A percentile compares a stretch with the other conserved stretches of the same genome.
Conservation (phyloP, 331 rosid genomes). For the Stylosanthes scabra region DNA sequence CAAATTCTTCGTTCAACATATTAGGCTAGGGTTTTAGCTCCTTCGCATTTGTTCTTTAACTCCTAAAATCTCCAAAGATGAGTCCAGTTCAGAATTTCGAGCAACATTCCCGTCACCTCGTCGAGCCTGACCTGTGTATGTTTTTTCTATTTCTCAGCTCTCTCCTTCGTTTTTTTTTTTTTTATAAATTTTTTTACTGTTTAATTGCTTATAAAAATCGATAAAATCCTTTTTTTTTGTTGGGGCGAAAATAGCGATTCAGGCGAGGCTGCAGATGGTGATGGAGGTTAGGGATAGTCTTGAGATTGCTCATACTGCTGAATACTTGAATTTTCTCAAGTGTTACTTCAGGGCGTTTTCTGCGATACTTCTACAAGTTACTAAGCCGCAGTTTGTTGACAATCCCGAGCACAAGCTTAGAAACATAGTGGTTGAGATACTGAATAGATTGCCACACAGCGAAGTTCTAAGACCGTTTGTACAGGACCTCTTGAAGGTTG, state of each 20-base stretch:
- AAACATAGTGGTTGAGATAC: slow-evolving; percentile 85
- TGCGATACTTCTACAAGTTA: slow-evolving; percentile 63
- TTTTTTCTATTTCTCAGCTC: slow-evolving; percentile 14
- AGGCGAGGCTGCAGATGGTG: slow-evolving; percentile 81
- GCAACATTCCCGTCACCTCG: slow-evolving; percentile 83
- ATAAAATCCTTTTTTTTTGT: not conserved
- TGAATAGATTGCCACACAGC: slow-evolving; percentile 92
- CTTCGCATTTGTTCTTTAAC: not conserved
- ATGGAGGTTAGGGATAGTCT: slow-evolving; percentile 97
- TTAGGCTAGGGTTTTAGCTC: slow-evolving; percentile 50
- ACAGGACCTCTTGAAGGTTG: slow-evolving; percentile 92
- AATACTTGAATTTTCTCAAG: slow-evolving; percentile 86
- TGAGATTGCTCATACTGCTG: slow-evolving; percentile 93
- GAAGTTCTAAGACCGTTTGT: slow-evolving; percentile 96
- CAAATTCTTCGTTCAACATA: not conserved
- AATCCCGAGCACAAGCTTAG: slow-evolving; percentile 86
- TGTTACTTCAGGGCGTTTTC: slow-evolving; percentile 88
- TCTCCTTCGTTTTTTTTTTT: not conserved
- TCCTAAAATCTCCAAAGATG: slow-evolving; percentile 49
- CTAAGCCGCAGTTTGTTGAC: slow-evolving; percentile 85
- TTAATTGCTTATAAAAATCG: slow-evolving; percentile 10
- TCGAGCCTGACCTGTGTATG: slow-evolving; percentile 74
- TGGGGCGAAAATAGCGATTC: slow-evolving; percentile 57
- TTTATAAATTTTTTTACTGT: not conserved
- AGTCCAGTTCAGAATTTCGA: slow-evolving; percentile 93